Evolutionary conservation across 176 grass and related monocot species (phyloP), one percentile per base, ranked within the genome.

Genomic region (Oryza meridionalis): DNA sequence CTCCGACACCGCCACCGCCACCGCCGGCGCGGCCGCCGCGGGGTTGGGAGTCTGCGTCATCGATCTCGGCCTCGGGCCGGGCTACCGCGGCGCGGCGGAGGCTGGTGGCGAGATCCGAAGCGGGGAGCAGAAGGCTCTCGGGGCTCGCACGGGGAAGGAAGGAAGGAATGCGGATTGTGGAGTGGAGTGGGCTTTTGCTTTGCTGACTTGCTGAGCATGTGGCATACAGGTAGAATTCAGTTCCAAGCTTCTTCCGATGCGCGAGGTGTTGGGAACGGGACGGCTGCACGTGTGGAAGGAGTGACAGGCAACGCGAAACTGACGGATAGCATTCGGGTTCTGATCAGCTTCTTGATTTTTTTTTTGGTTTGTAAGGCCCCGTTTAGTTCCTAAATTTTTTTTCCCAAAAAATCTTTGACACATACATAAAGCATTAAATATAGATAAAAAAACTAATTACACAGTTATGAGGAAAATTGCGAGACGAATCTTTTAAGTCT

Each of bases 71-170:
- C 29, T 31, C 29, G 29, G 29, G 29, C 29, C 29, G 29, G 29
- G 29, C 29, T 31, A 31, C 29, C 29, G 29, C 29, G 26, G 29
- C 29, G 42, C 21, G 65, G 47, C 24, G 46, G 11, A 31, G 43
- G 43, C 65, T 86, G 67, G 84, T 86, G 67, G 84, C 70, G 90
- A 82, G 89, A 86, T 88, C 81, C 72, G 73, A 88, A 49, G 69
- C 77, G 27, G 61, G 40, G 44, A 42, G 82, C 50, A 5, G 25
- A 45, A 45, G 70, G 69, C 85, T 83, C 78, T 94, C 68, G 69
- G 81, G 26, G 63, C 4, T 11, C 32, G 77, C 29, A 31, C 29
- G 29, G 29, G 27, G 29, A 31, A 70, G 71, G 62, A 63, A 86
- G 62, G 59, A 82, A 29, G 43, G 85, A 24, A 62, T 86, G 76